Percentiles rank a stretch among this genome's conserved stretches.
phyloP scores from a whole-genome alignment of 2,329 filamentous ascomycete species.

The Pseudofabraea citricarpa region DNA sequence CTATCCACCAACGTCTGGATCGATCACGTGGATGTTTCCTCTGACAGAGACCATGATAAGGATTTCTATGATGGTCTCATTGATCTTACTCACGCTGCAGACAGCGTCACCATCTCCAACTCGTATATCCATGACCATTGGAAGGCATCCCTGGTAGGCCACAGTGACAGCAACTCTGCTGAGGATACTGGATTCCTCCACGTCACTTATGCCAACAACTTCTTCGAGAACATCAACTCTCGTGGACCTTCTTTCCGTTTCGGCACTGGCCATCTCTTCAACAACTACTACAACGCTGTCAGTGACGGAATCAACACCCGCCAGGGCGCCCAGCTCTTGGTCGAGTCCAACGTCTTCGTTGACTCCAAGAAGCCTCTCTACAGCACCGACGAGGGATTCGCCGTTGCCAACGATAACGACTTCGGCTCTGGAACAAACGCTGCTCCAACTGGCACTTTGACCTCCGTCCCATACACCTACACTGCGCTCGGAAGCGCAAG shows the following conservation, averaged over 20 bases:
- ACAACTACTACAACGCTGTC: constrained; percentile 41
- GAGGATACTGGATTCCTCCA: constrained; percentile 58
- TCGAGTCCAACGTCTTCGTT: constrained; percentile 49
- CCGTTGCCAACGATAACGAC: constrained; percentile 37
- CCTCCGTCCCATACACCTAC: constrained; percentile 47
- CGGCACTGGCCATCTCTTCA: constrained; percentile 59
- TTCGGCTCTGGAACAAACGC: constrained; percentile 41
- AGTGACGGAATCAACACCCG: constrained; percentile 52
- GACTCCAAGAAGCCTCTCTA: constrained; percentile 40
- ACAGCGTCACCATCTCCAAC: constrained; percentile 54
- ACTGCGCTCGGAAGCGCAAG: constrained; percentile 41
- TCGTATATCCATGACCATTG: constrained; percentile 52
- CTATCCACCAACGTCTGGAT: constrained; percentile 57
- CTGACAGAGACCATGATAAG: constrained; percentile 55
- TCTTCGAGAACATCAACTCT: constrained; percentile 60
- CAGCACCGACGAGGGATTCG: constrained; percentile 39
- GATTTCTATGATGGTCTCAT: constrained; percentile 67
- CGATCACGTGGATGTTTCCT: constrained; percentile 62
- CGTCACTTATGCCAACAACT: constrained; percentile 64
- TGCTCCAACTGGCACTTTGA: constrained; percentile 44
- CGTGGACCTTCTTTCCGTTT: constrained; percentile 60
- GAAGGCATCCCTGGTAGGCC: constrained; percentile 56
- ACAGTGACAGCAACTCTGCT: constrained; percentile 51
- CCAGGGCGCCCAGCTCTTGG: constrained; percentile 49
- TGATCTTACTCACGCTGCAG: constrained; percentile 57